Evolutionary conservation across 768 basidiomycete species (phyloP).

Genomic region (Leucosporidium scottii): DNA sequence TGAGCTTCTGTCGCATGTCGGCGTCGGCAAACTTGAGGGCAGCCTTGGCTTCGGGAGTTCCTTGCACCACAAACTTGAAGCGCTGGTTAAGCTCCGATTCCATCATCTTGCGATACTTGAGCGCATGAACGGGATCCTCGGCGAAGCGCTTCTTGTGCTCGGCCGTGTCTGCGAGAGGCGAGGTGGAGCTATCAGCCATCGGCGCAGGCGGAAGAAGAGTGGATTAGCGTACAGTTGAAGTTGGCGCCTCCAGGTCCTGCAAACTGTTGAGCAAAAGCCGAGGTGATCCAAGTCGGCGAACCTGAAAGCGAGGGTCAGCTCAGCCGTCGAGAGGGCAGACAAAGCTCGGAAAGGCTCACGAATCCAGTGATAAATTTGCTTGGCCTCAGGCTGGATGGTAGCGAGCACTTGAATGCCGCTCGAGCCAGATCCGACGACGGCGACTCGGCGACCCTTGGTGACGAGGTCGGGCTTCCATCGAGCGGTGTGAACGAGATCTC

Average conservation of each 20-base stretch:
- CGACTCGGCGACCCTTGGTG: slow-evolving; percentile 33
- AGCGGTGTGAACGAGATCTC: slow-evolving; percentile 56
- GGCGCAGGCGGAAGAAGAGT: no score
- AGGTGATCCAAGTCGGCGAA: neutral
- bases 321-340: neutral
- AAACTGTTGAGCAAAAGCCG: neutral
- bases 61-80: neutral
- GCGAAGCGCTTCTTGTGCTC: neutral
- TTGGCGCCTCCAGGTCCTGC: neutral
- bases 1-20: slow-evolving; percentile 15
- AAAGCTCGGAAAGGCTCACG: no score
- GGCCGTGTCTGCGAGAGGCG: no score
- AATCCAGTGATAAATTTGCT: no score
- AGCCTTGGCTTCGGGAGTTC: neutral
- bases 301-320: neutral
- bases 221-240: neutral
- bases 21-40: neutral
- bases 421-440: slow-evolving; percentile 25
- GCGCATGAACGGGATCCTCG: no score
- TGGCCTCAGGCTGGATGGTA: neutral
- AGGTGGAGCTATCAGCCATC: no score
- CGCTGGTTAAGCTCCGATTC: neutral
- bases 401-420: neutral
- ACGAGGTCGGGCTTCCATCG: slow-evolving; percentile 47
- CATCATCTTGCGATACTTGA: neutral